phyloP scores from a whole-genome alignment of 148 eudicot species.

The Rhododendron mucronatum region DNA sequence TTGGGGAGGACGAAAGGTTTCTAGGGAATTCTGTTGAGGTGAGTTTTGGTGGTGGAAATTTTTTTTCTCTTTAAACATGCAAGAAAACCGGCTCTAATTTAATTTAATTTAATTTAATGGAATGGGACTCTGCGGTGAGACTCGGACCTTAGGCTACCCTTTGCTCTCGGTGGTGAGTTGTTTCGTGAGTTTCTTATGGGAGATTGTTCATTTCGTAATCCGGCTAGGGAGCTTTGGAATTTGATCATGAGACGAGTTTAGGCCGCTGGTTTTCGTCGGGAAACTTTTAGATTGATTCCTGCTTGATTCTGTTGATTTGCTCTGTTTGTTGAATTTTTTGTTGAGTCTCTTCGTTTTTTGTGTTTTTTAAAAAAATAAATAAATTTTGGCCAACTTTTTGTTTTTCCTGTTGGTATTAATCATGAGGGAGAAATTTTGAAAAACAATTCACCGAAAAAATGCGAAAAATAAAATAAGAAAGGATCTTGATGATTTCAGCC shows the following conservation, averaged over 20 bases:
- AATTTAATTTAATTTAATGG: neutral
- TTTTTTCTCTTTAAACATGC: neutral
- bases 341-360: neutral
- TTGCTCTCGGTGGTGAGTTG: neutral
- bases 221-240: neutral
- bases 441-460: neutral
- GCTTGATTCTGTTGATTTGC: neutral
- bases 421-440: neutral
- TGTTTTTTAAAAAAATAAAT: neutral
- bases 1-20: neutral
- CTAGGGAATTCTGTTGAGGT: neutral
- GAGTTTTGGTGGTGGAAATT: neutral
- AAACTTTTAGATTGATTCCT: neutral
- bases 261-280: neutral
- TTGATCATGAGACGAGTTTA: neutral
- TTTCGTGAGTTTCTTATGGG: neutral
- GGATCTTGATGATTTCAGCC: neutral
- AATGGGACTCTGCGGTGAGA: neutral
- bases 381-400: neutral
- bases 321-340: neutral
- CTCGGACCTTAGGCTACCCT: too few species aligned
- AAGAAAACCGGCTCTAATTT: too few species aligned
- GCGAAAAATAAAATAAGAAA: neutral
- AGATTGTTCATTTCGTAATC: constrained; percentile 1
- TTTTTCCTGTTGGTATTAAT: neutral